A percentile compares a stretch with the other conserved stretches of the same genome.
Evolutionary conservation across 1,284 basidiomycete genomes (phyloP).

Genomic region (Moesziomyces aphidis): DNA sequence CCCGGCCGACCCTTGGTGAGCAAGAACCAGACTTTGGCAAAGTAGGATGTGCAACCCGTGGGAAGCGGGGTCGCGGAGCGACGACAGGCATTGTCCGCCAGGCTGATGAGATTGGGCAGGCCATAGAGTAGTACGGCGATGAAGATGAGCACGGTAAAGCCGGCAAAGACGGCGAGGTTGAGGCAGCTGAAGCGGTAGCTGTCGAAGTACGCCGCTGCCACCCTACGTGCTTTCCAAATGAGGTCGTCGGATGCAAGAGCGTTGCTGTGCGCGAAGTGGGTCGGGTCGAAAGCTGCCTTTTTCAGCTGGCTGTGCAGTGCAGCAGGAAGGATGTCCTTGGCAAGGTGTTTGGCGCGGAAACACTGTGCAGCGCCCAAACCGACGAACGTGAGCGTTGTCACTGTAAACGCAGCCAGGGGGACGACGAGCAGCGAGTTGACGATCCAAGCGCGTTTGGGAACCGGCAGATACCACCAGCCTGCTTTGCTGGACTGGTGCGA

Average conservation of each 20-base stretch:
- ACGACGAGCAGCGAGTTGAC: slow-evolving; percentile 15
- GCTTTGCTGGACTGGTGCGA: neutral
- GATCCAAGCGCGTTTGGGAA: neutral
- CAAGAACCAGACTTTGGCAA: slow-evolving; percentile 10
- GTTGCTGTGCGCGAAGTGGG: neutral
- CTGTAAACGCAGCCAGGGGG: slow-evolving; percentile 6
- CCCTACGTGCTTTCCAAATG: slow-evolving; percentile 11
- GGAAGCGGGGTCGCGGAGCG: slow-evolving; percentile 4
- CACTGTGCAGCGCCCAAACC: slow-evolving; percentile 2
- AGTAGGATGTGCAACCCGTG: slow-evolving; percentile 1
- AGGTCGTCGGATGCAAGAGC: slow-evolving; percentile 17
- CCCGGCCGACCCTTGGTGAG: slow-evolving; percentile 5
- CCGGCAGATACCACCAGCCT: slow-evolving; percentile 9
- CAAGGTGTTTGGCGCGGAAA: slow-evolving; percentile 8
- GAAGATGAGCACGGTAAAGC: neutral
- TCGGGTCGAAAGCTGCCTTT: neutral
- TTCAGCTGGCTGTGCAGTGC: neutral
- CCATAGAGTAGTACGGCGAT: slow-evolving; percentile 6
- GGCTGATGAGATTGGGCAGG: slow-evolving; percentile 14
- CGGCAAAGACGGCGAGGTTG: slow-evolving; percentile 12
- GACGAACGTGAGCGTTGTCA: slow-evolving; percentile 6
- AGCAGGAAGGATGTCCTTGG: neutral
- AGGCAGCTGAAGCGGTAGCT: slow-evolving; percentile 7
- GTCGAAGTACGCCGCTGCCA: slow-evolving; percentile 9
- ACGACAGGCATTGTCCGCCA: slow-evolving; percentile 11